Percentiles rank a stretch among this genome's conserved stretches.
phyloP scores from a whole-genome alignment of 2,329 filamentous ascomycete species.

The Ascochyta rabiei region DNA sequence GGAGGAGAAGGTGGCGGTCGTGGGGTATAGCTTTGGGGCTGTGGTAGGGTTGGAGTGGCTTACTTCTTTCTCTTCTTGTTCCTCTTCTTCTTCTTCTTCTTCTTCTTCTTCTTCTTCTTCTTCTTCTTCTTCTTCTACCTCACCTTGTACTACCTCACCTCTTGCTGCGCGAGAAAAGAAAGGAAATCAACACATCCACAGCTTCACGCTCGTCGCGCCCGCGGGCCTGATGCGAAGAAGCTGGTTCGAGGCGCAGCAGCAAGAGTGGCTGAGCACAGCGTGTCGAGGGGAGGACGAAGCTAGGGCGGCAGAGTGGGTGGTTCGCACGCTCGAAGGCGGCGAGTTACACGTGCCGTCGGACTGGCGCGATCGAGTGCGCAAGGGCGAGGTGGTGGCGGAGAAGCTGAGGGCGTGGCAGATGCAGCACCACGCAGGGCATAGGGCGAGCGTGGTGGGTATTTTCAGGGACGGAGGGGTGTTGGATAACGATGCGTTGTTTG shows the following conservation, averaged over 20 bases:
- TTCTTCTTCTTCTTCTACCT: too few relatives aligned
- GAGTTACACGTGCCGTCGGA: slow-evolving; percentile 50
- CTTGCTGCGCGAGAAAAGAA: too few relatives aligned
- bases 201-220: slow-evolving; percentile 52
- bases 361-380: slow-evolving; percentile 52
- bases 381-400: slow-evolving; percentile 55
- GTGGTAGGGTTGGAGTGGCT: slow-evolving; percentile 46
- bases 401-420: slow-evolving; percentile 58
- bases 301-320: slow-evolving; percentile 45
- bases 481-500: slow-evolving; percentile 47
- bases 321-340: slow-evolving; percentile 54
- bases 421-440: slow-evolving; percentile 54
- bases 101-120: too few relatives aligned
- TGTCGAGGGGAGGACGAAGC: slow-evolving; percentile 26
- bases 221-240: slow-evolving; percentile 47
- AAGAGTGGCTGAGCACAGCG: not conserved
- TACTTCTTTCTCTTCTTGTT: too few relatives aligned
- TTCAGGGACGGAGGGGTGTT: slow-evolving; percentile 55
- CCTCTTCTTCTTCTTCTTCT: too few relatives aligned
- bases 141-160: too few relatives aligned
- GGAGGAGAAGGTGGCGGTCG: slow-evolving; percentile 46
- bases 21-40: slow-evolving; percentile 60
- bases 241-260: not conserved
- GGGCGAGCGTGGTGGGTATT: slow-evolving; percentile 54
- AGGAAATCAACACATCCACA: not conserved